phyloP scores from a whole-genome alignment of 495 filamentous ascomycete species.

The Penicillium fimorum region DNA sequence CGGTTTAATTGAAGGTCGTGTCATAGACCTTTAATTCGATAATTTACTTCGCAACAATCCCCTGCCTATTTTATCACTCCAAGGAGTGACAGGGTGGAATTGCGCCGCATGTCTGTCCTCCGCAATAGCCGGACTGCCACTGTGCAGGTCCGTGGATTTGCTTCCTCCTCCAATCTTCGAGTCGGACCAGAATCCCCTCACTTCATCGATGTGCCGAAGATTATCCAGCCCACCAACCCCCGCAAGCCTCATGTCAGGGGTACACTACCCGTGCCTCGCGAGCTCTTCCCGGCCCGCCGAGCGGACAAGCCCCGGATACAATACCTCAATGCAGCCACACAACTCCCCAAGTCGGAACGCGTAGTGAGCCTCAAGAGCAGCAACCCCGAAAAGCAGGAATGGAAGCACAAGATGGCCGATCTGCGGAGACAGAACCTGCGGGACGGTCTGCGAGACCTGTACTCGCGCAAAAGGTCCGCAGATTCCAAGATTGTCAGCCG shows the following conservation, averaged over 20 bases:
- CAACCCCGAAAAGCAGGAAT: constrained; percentile 53
- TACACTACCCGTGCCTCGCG: constrained; percentile 66
- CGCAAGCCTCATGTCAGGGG: constrained; percentile 60
- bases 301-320: constrained; percentile 51
- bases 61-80: neutral
- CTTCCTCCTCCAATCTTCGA: constrained; percentile 38
- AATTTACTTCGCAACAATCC: neutral
- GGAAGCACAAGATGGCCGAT: constrained; percentile 61
- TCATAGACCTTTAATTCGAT: neutral
- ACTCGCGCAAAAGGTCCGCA: constrained; percentile 50
- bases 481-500: constrained; percentile 39
- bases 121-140: constrained; percentile 43
- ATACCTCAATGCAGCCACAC: constrained; percentile 51
- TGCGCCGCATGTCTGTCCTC: constrained; percentile 40
- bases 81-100: neutral
- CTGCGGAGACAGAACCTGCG: constrained; percentile 60
- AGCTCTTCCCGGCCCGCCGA: constrained; percentile 55
- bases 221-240: constrained; percentile 46
- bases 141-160: constrained; percentile 47
- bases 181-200: constrained; percentile 66
- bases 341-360: constrained; percentile 32
- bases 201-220: constrained; percentile 67
- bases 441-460: constrained; percentile 59
- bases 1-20: constrained; percentile 3
- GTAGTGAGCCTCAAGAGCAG: constrained; percentile 32